Percentiles rank a stretch among this genome's conserved stretches.
These are phyloP conservation scores for Ogataea allantospora DNA, from an alignment of 805 yeast species.

Conservation along the genomic window DNA sequence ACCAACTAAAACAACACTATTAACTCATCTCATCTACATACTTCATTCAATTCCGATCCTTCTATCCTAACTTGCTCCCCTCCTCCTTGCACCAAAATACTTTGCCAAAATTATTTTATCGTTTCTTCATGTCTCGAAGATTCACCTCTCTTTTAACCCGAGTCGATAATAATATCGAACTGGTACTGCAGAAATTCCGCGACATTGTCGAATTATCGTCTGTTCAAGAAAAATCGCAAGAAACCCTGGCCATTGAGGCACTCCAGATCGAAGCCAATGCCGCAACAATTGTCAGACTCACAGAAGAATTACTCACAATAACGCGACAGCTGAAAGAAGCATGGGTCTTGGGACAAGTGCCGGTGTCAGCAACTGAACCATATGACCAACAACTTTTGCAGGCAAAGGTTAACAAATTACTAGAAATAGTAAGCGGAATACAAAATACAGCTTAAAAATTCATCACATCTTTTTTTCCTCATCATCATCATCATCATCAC, in stretches of 20 bases:
- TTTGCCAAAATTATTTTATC: background rate
- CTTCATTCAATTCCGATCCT: background rate
- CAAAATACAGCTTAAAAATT: background rate
- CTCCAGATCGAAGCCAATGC: constrained; percentile 55
- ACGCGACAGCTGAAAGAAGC: constrained; percentile 51
- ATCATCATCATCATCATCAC: constrained; percentile 1
- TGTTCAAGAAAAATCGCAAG: constrained; percentile 34
- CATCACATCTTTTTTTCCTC: background rate
- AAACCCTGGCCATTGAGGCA: constrained; percentile 48
- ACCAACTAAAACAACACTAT: too few relatives aligned
- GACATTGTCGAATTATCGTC: constrained; percentile 49
- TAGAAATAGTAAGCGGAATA: constrained; percentile 36
- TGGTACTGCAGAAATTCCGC: constrained; percentile 50
- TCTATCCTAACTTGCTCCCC: background rate
- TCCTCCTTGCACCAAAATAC: constrained; percentile 1
- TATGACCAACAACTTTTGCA: constrained; percentile 22
- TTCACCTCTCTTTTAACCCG: constrained; percentile 43
- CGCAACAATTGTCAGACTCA: constrained; percentile 46
- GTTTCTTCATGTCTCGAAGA: constrained; percentile 42
- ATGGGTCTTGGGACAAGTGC: constrained; percentile 57
- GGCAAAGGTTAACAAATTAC: constrained; percentile 34
- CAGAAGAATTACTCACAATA: constrained; percentile 51
- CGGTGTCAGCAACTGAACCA: constrained; percentile 27
- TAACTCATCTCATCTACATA: background rate
- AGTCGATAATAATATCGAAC: constrained; percentile 51